Base-by-base conservation (phyloP, 768 basidiomycete genomes). In the Lepiota subincarnata region DNA sequence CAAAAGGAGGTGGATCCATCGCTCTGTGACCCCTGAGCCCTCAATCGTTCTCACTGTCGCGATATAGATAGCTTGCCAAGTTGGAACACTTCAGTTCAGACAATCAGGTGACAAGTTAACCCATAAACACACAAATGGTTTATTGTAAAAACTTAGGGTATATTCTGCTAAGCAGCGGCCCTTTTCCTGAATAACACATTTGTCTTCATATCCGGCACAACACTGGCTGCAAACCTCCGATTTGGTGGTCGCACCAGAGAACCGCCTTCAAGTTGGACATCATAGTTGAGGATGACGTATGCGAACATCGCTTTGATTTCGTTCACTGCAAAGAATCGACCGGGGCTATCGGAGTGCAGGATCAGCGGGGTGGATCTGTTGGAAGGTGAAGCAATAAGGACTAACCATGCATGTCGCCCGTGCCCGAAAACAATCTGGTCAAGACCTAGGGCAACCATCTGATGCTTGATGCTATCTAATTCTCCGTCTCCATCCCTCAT, bases 241-340 rank as follows among this genome's bases (percentile, higher is more conserved):
- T 36, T 39, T 6, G n/a, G n/a, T 1, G 58, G 55, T 2, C 55
- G 37, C 12, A 42, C 48, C 50, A 28, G 48, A 1, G 53, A 48
- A 13, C 49, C 53, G 36, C 51, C 44, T 18, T 56, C 38, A 22
- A 55, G 20, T 57, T 68, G 68, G 16, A 74, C 28, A 55, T 77
- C 75, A 48, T 73, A 77, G 14, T 68, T 68, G 48, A 71, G 16
- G 4, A 76, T 42, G 6, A 76, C 40, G 50, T 73, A 62, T 6
- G 70, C 60, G 48, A 74, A 57, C 59, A 73, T 66, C 3, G 67
- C 60, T 52, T 77, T 76, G 14, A 73, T 58, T 48, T 70, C 68
- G 41, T 62, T 68, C 1, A 70, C 66, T 2, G 73, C 72, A 48
- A 76, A 72, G 60, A 73, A 73, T 7, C 75, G 67, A 0, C 75